These are phyloP conservation scores for Coemansia javaensis DNA, from an alignment of 192 early-diverging fungal species.

Conservation along the genomic window DNA sequence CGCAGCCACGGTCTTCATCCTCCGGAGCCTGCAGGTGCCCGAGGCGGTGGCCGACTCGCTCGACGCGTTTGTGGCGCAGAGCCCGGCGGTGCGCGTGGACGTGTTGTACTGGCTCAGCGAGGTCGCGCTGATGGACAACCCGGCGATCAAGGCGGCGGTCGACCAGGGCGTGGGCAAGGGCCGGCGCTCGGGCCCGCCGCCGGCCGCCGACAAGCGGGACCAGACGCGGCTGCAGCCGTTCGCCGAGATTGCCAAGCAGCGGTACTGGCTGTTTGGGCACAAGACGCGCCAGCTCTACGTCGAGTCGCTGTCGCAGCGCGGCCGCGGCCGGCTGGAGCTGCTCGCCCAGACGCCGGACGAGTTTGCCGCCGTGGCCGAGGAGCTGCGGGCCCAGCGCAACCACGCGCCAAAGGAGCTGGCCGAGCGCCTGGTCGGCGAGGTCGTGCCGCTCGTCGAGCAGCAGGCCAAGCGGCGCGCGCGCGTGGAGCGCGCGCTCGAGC, in stretches of 20 bases:
- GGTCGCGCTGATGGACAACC: constrained; percentile 26
- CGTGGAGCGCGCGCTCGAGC: constrained; percentile 28
- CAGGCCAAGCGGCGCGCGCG: constrained; percentile 26
- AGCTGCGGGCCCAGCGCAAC: constrained; percentile 17
- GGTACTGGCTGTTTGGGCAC: constrained; percentile 47
- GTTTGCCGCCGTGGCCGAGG: constrained; percentile 14
- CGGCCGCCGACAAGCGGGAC: background rate
- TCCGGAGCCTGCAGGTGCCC: constrained; percentile 34
- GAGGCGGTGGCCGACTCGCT: constrained; percentile 41
- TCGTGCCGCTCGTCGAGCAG: constrained; percentile 29
- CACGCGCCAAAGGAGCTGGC: constrained; percentile 34
- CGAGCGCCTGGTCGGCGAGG: constrained; percentile 9
- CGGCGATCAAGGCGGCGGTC: constrained; percentile 28
- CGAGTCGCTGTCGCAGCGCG: constrained; percentile 30
- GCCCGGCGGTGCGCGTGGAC: constrained; percentile 32
- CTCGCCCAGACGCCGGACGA: constrained; percentile 37
- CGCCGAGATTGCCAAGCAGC: constrained; percentile 43
- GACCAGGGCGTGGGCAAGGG: constrained; percentile 21
- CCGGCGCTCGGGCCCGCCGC: too few relatives aligned
- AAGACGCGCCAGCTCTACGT: constrained; percentile 42
- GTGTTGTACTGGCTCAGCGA: constrained; percentile 45
- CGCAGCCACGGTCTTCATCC: constrained; percentile 16
- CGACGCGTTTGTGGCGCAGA: constrained; percentile 22
- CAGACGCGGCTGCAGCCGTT: constrained; percentile 29
- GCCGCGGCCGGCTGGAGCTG: constrained; percentile 30